These are phyloP conservation scores for Exophiala bonariae DNA, from an alignment of 2,329 filamentous ascomycete genomes.

Conservation along the genomic window DNA sequence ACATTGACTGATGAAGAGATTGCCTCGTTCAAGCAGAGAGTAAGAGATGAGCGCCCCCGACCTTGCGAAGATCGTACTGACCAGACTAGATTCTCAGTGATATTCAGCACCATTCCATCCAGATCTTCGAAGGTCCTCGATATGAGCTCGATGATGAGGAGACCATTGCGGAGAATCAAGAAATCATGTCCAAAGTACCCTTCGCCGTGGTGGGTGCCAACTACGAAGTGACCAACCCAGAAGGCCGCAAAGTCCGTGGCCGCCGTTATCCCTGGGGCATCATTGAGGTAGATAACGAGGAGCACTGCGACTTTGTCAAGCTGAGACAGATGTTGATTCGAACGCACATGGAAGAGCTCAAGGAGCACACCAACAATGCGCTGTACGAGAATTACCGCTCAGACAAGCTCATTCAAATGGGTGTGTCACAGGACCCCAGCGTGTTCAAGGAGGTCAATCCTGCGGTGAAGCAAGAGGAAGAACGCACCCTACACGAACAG, in stretches of 20 bases:
- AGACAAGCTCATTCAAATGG: conserved; percentile 98
- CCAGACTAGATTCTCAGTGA: conserved; percentile 80
- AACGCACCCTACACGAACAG: conserved; percentile 96
- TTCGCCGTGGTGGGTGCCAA: conserved; percentile 98
- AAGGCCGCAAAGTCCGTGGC: conserved; percentile 93
- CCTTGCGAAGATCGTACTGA: conserved; percentile 27
- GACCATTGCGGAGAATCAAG: conserved; percentile 99
- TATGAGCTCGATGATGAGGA: conserved; percentile 99
- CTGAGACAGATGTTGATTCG: conserved; percentile 99
- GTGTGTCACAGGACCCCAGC: conserved; percentile 95
- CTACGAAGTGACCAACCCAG: conserved; percentile 84
- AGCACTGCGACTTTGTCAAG: conserved; percentile 99
- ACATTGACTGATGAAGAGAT: conserved; percentile 98
- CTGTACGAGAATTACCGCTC: conserved; percentile 99
- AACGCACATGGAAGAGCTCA: conserved; percentile 99
- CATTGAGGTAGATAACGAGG: conserved; percentile 99
- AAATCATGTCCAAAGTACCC: conserved; percentile 99
- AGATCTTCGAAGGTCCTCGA: conserved; percentile 97
- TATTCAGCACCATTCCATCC: conserved; percentile 94
- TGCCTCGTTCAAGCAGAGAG: conserved; percentile 88
- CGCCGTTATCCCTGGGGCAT: conserved; percentile 97
- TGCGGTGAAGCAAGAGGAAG: conserved; percentile 99
- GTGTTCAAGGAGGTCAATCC: conserved; percentile 99
- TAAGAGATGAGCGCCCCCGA: conserved; percentile 52
- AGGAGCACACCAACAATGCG: conserved; percentile 99